phyloP scores from a whole-genome alignment of 208 protist species.

The Ichthyophonus hoferi region DNA sequence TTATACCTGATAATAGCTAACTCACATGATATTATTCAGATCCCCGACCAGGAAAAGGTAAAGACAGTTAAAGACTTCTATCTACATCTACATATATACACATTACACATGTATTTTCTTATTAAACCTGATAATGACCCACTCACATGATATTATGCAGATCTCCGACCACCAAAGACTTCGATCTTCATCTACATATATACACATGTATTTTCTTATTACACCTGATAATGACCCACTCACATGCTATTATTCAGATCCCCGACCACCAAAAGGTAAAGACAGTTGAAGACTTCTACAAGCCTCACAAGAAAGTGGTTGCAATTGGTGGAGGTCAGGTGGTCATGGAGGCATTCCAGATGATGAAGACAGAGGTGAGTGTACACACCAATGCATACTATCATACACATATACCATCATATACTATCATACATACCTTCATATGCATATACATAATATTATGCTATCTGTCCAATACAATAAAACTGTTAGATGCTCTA shows the following conservation, averaged over 20 bases:
- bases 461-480: background rate
- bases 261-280: background rate
- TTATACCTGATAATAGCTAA: no score
- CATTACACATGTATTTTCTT: background rate
- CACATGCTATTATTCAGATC: background rate
- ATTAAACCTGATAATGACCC: no score
- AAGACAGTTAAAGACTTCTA: background rate
- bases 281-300: slow-evolving; percentile 20
- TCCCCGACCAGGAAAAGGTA: no score
- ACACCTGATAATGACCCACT: no score
- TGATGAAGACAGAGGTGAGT: slow-evolving; percentile 4
- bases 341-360: slow-evolving; percentile 15
- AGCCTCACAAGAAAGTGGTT: slow-evolving; percentile 5
- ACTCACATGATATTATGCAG: no score
- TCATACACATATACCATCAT: background rate
- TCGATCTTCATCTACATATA: no score
- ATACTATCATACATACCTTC: background rate
- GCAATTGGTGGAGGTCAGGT: background rate
- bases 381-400: background rate
- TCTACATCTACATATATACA: background rate
- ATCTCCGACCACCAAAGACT: no score
- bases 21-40: no score
- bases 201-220: no score
- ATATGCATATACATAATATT: background rate
- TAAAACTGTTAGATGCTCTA: no score